Evolutionary conservation across 768 basidiomycete species (phyloP), one percentile per base, ranked within the genome.

Genomic region (Russula compacta): DNA sequence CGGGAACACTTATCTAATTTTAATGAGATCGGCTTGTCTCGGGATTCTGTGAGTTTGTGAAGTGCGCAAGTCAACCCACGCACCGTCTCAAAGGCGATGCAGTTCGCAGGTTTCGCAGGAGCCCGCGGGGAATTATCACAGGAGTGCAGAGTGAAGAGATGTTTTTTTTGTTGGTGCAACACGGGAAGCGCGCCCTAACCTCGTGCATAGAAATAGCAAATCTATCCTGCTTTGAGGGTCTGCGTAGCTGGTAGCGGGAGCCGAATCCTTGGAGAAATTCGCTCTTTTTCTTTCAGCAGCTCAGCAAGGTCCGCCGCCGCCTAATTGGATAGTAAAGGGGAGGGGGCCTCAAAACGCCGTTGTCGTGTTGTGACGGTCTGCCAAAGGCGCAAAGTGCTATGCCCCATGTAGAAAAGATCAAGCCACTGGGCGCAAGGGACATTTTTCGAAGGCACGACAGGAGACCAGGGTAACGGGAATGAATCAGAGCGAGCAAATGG

Each of bases 391-490:
- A 60, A 48, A 50, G 33, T 10, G 38, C 21, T 43, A 39, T 36
- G 47, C 60, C 59, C 42, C 40, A 56, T 49, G 44, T 49, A 36
- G 48, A 55, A 60, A 50, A 2, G 38, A 19, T 29, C 33, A 33
- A 15, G 42, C 40, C 38, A 44, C 40, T 24, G 36, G 59, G 53
- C 48, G 48, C 60, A 61, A 61, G 24, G 54, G 32, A 19, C 47
- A 21, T 8, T 2, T 55, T 44, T 50, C 24, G 17, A 32, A 40
- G 17, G 14, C 19, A 14, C 51, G 42, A 24, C 47, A 33, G 36
- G 21, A 52, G 40, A 29, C 11, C 21, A 40, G 35, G 24, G 42
- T 55, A 12, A 36, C 44, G 11, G 17, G 24, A 40, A 29, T 36
- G 44, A 1, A 42, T 33, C 56, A 49, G 56, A 21, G 39, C 17